These are phyloP conservation scores for Lanmaoa rubissima DNA, from an alignment of 768 basidiomycete genomes.

Conservation along the genomic window DNA sequence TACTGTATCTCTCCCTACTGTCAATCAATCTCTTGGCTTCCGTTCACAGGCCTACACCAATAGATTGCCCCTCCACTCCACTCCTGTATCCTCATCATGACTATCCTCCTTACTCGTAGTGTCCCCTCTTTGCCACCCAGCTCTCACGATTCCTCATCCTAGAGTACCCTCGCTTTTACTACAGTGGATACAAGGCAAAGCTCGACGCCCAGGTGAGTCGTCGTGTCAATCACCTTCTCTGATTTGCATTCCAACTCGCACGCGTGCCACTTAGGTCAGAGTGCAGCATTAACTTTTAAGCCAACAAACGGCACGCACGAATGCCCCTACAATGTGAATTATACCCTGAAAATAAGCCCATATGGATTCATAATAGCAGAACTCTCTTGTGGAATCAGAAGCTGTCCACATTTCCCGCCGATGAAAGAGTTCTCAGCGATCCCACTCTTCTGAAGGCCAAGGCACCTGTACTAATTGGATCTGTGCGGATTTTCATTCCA, in stretches of 20 bases:
- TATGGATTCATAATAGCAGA: no score
- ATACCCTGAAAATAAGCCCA: no score
- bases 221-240: background rate
- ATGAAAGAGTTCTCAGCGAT: background rate
- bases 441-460: background rate
- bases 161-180: slow-evolving; percentile 2
- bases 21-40: slow-evolving; percentile 16
- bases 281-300: slow-evolving; percentile 28
- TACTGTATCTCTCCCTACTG: slow-evolving; percentile 22
- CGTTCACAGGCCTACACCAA: slow-evolving; percentile 2
- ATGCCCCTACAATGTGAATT: background rate
- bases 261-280: slow-evolving; percentile 19
- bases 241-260: background rate
- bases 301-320: background rate
- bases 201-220: slow-evolving; percentile 26
- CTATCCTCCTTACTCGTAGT: background rate
- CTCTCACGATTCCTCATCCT: background rate
- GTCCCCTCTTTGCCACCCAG: background rate
- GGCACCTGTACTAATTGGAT: no score
- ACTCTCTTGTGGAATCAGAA: no score
- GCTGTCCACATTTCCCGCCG: background rate
- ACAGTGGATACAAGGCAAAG: slow-evolving; percentile 13
- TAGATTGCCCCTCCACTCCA: slow-evolving; percentile 10
- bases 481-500: no score
- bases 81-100: background rate